phyloP scores from a whole-genome alignment of 257 asterid genomes.

The Nicotiana attenuata region DNA sequence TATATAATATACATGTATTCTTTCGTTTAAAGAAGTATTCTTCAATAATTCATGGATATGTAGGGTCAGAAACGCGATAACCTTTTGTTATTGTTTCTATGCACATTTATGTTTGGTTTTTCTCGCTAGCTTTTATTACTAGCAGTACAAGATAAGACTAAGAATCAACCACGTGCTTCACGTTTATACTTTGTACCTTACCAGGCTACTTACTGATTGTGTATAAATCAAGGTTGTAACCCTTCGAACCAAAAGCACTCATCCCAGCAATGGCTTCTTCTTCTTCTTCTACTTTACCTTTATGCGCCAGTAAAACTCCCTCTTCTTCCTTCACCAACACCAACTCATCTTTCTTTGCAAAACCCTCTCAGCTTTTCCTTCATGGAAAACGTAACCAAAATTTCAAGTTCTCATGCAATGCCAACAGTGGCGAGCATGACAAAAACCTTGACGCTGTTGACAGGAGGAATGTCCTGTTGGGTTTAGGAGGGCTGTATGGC shows the following conservation, averaged over 20 bases:
- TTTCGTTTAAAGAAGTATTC: neutral
- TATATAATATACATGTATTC: no score
- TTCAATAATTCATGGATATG: neutral
- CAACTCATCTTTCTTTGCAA: neutral
- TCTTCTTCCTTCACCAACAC: neutral
- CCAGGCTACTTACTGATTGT: neutral
- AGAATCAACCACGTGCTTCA: neutral
- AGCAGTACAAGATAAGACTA: neutral
- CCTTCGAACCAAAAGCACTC: neutral
- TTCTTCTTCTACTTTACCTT: neutral
- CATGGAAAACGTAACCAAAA: neutral
- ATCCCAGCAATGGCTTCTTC: neutral
- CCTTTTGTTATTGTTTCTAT: no score
- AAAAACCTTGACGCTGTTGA: neutral
- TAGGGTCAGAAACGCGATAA: neutral
- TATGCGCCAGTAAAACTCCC: neutral
- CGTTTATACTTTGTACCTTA: neutral
- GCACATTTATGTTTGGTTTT: neutral
- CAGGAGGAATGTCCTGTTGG: neutral
- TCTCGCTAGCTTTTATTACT: neutral
- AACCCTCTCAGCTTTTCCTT: slow-evolving; percentile 5
- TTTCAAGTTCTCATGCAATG: slow-evolving; percentile 9
- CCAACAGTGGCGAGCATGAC: neutral
- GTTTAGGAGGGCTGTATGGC: neutral
- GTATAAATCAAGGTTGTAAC: neutral